Base-by-base conservation (phyloP, 495 filamentous ascomycete species). In the Hypoxylon fuscum region DNA sequence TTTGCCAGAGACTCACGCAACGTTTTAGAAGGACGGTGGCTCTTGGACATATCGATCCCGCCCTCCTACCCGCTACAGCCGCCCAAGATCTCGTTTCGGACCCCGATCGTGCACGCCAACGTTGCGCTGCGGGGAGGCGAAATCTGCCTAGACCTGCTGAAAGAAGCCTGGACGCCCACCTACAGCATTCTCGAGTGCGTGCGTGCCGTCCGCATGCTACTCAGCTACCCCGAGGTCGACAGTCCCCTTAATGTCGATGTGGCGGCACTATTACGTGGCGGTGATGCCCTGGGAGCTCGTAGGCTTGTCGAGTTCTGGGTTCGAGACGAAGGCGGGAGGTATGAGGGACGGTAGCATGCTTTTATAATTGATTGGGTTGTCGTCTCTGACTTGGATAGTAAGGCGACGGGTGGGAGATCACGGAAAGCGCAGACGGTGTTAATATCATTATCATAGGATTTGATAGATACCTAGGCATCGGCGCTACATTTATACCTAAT, bases 171-270 rank as follows among this genome's bases (percentile, higher is more conserved):
- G 95, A 88, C 87, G 59, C 89, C 93, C 25, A 85, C 89, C 25
- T 96, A 95, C 69, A 94, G 88, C 23, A 80, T 97, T 18, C 84
- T 88, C 18, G 81, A 85, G 58, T 92, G 89, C 48, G 74, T 97
- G 65, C 88, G 89, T 63, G 85, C 87, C 17, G 83, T 98, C 31
- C 85, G 92, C 47, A 83, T 90, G 79, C 76, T 98, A 66, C 78
- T 96, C 51, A 86, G 80, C 37, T 85, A 87, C 58, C 92, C 94
- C 10, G 88, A 86, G 52, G 81, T 88, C 32, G 92, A 97, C 62
- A 90, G 85, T 62, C 95, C 95, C 59, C 76, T 98, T 46, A 96
- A 96, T 76, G 83, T 97, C 8, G 95, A 98, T 74, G 83, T 96
- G 2, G 94, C 93, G 47, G 83, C 84, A 57, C 73, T 98, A 62